Evolutionary conservation across 2,329 filamentous ascomycete species (phyloP).

Genomic region (Pestalotiopsis sp.): DNA sequence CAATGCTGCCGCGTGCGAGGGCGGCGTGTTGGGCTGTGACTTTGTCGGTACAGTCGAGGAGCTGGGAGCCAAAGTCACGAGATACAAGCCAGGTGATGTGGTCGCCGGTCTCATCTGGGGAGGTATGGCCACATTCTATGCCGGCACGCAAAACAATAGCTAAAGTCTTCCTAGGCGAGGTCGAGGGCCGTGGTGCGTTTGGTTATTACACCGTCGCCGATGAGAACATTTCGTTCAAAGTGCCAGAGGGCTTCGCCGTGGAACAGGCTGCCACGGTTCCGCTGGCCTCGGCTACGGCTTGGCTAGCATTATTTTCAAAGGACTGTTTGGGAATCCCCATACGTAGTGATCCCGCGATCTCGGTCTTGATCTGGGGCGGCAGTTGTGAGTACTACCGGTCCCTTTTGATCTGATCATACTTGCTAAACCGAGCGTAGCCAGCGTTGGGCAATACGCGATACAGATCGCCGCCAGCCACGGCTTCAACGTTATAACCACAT

Average conservation of each 20-base stretch:
- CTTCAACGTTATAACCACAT: conserved; percentile 1
- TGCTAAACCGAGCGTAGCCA: background rate
- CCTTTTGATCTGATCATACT: background rate
- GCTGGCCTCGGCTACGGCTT: background rate
- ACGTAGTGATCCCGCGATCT: too few relatives aligned
- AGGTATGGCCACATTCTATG: background rate
- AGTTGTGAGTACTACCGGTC: background rate
- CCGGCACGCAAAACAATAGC: background rate
- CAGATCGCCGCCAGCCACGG: background rate
- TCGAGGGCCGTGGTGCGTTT: background rate
- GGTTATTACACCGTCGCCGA: background rate
- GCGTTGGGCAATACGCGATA: background rate
- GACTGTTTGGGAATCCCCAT: background rate
- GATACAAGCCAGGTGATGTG: background rate
- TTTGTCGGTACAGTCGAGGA: conserved; percentile 1
- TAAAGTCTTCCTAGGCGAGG: background rate
- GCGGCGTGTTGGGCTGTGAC: conserved; percentile 1
- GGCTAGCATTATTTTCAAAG: background rate
- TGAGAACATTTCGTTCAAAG: background rate
- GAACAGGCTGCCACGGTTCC: background rate
- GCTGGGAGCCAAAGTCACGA: background rate
- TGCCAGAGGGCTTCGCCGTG: background rate
- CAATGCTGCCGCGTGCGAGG: background rate
- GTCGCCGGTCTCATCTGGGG: conserved; percentile 1
- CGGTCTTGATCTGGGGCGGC: background rate